phyloP scores from a whole-genome alignment of 257 asterid genomes.

The Nicotiana knightiana region DNA sequence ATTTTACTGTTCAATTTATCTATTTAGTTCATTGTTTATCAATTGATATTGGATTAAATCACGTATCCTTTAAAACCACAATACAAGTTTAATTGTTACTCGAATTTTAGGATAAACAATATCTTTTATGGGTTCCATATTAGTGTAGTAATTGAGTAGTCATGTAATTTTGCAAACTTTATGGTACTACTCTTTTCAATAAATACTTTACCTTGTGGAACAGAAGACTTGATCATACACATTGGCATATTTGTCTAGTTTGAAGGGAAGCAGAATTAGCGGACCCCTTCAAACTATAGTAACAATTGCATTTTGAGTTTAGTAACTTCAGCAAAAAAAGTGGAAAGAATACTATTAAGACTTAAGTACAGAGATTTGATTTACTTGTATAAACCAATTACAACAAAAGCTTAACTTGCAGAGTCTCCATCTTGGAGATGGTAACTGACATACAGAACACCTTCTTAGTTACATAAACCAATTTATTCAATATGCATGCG shows the following conservation, averaged over 20 bases:
- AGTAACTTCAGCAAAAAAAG: not conserved
- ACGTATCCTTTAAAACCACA: too few relatives aligned
- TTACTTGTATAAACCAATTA: not conserved
- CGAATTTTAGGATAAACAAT: too few relatives aligned
- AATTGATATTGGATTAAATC: too few relatives aligned
- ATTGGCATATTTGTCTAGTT: not conserved
- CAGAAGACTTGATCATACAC: not conserved
- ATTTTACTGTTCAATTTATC: too few relatives aligned
- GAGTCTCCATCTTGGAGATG: not conserved
- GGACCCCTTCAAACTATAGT: not conserved
- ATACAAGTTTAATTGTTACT: too few relatives aligned
- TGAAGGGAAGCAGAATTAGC: not conserved
- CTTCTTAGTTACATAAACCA: not conserved
- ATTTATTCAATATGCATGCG: not conserved
- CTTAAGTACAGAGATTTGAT: not conserved
- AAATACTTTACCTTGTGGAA: too few relatives aligned
- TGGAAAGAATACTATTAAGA: not conserved
- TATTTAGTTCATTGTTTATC: too few relatives aligned
- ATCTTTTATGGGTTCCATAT: too few relatives aligned
- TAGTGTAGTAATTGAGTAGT: too few relatives aligned
- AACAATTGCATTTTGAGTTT: not conserved
- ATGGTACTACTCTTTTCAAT: too few relatives aligned
- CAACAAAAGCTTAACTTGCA: not conserved
- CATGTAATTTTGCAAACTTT: too few relatives aligned
- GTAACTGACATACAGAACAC: not conserved